Evolutionary conservation across 2,329 filamentous ascomycete species (phyloP).

Genomic region (Dactylella cylindrospora): DNA sequence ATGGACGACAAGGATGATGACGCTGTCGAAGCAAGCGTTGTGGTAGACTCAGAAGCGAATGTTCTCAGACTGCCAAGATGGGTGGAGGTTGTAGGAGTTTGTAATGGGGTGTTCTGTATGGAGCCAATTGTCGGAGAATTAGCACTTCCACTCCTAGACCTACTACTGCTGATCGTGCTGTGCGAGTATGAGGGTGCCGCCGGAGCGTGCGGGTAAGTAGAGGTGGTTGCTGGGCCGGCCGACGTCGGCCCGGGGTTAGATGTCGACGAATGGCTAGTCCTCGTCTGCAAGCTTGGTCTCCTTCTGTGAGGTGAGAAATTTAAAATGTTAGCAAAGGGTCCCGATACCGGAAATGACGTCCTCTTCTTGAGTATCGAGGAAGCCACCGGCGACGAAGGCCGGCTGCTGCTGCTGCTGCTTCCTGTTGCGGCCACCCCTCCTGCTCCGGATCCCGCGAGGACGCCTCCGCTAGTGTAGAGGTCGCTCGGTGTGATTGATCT

Average conservation of each 20-base stretch:
- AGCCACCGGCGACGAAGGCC: slow-evolving; percentile 38
- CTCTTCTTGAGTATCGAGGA: slow-evolving; percentile 39
- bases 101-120: slow-evolving; percentile 36
- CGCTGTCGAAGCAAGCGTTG: slow-evolving; percentile 37
- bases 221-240: slow-evolving; percentile 35
- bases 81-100: slow-evolving; percentile 40
- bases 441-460: slow-evolving; percentile 30
- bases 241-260: slow-evolving; percentile 40
- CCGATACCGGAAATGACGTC: slow-evolving; percentile 43
- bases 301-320: slow-evolving; percentile 44
- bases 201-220: slow-evolving; percentile 42
- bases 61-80: slow-evolving; percentile 28
- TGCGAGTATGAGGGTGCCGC: slow-evolving; percentile 32
- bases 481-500: slow-evolving; percentile 42
- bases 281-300: slow-evolving; percentile 44
- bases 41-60: slow-evolving; percentile 33
- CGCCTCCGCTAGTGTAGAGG: slow-evolving; percentile 37
- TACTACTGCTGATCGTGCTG: slow-evolving; percentile 34
- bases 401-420: slow-evolving; percentile 17
- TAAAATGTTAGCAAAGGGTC: slow-evolving; percentile 44
- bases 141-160: slow-evolving; percentile 42
- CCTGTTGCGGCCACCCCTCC: slow-evolving; percentile 12
- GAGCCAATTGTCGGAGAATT: slow-evolving; percentile 40
- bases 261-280: slow-evolving; percentile 38
- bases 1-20: slow-evolving; percentile 36